Conservation (phyloP, 371 early-diverging fungal genomes). For the Mucor piriformis region DNA sequence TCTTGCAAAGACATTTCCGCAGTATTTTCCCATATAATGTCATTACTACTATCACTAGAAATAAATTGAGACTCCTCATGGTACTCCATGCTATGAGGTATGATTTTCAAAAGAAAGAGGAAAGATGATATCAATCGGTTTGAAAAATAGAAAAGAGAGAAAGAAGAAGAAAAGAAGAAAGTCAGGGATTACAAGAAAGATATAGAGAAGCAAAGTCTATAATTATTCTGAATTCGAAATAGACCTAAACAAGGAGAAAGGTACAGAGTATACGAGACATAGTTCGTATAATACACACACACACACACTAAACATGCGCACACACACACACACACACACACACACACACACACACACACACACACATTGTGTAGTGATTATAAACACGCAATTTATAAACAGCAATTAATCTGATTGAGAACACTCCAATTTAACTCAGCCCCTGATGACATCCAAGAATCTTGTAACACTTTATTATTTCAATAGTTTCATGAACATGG, state of each 20-base stretch:
- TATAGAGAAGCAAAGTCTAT: slow-evolving; percentile 12
- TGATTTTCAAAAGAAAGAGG: not conserved
- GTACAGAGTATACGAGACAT: no score
- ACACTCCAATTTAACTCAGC: no score
- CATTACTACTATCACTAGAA: slow-evolving; percentile 9
- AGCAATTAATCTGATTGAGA: no score
- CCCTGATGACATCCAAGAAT: slow-evolving; percentile 14
- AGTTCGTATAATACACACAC: no score
- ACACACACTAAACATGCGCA: no score
- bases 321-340: no score
- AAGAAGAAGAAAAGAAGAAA: slow-evolving; percentile 10
- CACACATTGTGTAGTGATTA: no score
- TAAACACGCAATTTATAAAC: no score
- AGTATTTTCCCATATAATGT: slow-evolving; percentile 7
- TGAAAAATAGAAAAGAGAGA: slow-evolving; percentile 6
- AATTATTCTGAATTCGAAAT: slow-evolving; percentile 37
- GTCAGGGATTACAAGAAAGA: slow-evolving; percentile 8
- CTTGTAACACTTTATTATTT: slow-evolving; percentile 9
- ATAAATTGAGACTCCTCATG: not conserved
- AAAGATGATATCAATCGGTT: not conserved
- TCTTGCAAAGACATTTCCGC: not conserved
- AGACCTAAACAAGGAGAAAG: slow-evolving; percentile 22
- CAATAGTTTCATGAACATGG: not conserved
- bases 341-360: no score
- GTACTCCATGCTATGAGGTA: not conserved